Conservation (phyloP, 2,329 filamentous ascomycete genomes). For the Sarocladiaceae sp. region DNA sequence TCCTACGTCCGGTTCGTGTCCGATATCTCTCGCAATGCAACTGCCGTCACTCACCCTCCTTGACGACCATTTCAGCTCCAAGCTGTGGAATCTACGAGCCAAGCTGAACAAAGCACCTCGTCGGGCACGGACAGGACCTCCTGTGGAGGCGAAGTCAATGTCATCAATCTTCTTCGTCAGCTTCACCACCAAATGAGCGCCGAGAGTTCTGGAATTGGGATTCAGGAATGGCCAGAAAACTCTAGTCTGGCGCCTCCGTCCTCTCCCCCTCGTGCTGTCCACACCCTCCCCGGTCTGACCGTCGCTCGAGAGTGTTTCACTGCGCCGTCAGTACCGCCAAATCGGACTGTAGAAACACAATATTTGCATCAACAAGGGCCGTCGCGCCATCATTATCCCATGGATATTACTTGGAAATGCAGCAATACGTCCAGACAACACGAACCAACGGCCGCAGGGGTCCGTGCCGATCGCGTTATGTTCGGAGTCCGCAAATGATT, state of each 20-base stretch:
- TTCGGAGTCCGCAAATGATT: not conserved
- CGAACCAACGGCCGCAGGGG: not conserved
- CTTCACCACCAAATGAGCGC: not conserved
- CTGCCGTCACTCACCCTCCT: too few relatives aligned
- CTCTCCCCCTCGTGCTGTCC: not conserved
- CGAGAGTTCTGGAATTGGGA: not conserved
- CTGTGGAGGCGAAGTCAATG: conserved; percentile 5
- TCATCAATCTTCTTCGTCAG: not conserved
- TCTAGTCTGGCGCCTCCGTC: not conserved
- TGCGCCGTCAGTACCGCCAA: not conserved
- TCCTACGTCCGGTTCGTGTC: too few relatives aligned
- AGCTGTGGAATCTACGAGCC: not conserved
- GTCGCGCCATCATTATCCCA: too few relatives aligned
- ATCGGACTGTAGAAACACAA: too few relatives aligned
- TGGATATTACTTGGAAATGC: too few relatives aligned
- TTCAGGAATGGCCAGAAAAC: not conserved
- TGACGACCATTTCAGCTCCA: too few relatives aligned
- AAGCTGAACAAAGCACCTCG: not conserved
- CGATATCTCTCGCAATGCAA: too few relatives aligned
- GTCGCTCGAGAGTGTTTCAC: not conserved
- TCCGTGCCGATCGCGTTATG: not conserved
- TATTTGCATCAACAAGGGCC: too few relatives aligned
- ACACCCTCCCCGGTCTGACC: conserved; percentile 3
- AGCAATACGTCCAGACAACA: not conserved
- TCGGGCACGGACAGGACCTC: too few relatives aligned